Evolutionary conservation across 2,329 filamentous ascomycete genomes (phyloP).

Genomic region (Alternaria metachromatica): DNA sequence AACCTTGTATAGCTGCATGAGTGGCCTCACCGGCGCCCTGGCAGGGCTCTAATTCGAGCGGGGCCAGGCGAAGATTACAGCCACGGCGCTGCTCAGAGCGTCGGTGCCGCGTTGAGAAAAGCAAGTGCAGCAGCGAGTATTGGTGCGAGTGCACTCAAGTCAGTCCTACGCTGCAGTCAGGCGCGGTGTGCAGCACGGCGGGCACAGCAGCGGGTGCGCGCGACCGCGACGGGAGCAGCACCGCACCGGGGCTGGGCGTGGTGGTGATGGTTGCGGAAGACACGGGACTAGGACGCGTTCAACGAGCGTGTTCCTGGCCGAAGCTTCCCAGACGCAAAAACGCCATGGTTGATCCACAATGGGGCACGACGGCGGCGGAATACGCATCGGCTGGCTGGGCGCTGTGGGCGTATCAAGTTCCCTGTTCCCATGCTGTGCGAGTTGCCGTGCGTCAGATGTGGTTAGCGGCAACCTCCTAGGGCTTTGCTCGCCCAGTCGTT

Average conservation of each 20-base stretch:
- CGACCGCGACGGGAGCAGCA: constrained; percentile 16
- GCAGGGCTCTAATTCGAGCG: constrained; percentile 39
- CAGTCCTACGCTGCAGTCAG: constrained; percentile 17
- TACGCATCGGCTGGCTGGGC: constrained; percentile 21
- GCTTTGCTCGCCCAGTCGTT: constrained; percentile 43
- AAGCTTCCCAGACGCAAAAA: constrained; percentile 38
- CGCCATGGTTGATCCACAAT: constrained; percentile 36
- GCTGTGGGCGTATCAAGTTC: constrained; percentile 20
- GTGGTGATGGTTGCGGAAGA: constrained; percentile 23
- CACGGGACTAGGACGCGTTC: constrained; percentile 36
- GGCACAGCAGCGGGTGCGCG: constrained; percentile 13
- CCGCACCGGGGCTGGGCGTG: constrained; percentile 2
- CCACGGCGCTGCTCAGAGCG: constrained; percentile 23
- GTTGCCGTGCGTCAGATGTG: constrained; percentile 27
- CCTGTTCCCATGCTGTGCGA: constrained; percentile 43
- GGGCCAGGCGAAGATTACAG: constrained; percentile 27
- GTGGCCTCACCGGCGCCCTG: constrained; percentile 43
- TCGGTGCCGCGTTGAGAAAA: constrained; percentile 11
- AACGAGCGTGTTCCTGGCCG: constrained; percentile 44
- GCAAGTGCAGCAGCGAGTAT: constrained; percentile 19
- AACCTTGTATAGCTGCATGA: constrained; percentile 47
- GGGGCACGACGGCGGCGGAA: constrained; percentile 19
- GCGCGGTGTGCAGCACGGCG: constrained; percentile 8
- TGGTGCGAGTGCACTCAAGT: constrained; percentile 19
- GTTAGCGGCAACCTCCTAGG: constrained; percentile 36